Conservation (phyloP, 2,329 filamentous ascomycete species). For the Cryphonectria naterciae region DNA sequence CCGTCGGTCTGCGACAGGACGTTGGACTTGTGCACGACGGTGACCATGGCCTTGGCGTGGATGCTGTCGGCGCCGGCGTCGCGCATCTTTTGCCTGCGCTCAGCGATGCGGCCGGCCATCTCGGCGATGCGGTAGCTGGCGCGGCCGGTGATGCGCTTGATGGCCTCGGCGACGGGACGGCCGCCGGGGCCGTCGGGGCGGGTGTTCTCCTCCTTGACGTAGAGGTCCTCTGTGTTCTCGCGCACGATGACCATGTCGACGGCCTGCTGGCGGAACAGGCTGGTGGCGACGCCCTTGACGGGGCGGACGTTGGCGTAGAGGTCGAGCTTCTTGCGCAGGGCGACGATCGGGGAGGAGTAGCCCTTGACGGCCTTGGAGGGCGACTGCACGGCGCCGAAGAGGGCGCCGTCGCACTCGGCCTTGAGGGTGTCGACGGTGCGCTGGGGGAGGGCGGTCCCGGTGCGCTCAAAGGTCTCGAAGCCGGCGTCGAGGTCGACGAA, state of each 20-base stretch:
- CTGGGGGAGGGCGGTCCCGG: constrained; percentile 85
- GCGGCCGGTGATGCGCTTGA: constrained; percentile 92
- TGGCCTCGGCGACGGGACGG: constrained; percentile 90
- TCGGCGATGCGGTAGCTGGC: constrained; percentile 84
- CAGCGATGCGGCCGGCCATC: constrained; percentile 93
- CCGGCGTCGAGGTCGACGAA: constrained; percentile 93
- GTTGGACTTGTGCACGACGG: constrained; percentile 98
- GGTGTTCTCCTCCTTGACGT: constrained; percentile 95
- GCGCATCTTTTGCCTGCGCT: constrained; percentile 82
- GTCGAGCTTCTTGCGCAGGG: constrained; percentile 90
- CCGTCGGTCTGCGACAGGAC: constrained; percentile 96
- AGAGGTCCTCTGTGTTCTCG: constrained; percentile 98
- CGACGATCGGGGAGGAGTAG: constrained; percentile 96
- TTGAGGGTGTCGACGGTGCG: constrained; percentile 87
- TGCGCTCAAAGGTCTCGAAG: constrained; percentile 90
- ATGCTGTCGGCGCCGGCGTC: constrained; percentile 62
- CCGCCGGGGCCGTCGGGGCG: constrained; percentile 68
- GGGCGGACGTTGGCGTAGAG: constrained; percentile 97
- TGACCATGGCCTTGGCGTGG: constrained; percentile 76
- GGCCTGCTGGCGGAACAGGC: constrained; percentile 57
- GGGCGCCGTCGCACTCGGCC: constrained; percentile 89
- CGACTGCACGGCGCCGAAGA: constrained; percentile 95
- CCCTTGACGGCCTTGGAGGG: constrained; percentile 88
- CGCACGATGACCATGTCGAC: constrained; percentile 97
- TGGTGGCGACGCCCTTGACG: constrained; percentile 79